These are phyloP conservation scores for Schizothecium vesticola DNA, from an alignment of 495 filamentous ascomycete species.

Conservation along the genomic window DNA sequence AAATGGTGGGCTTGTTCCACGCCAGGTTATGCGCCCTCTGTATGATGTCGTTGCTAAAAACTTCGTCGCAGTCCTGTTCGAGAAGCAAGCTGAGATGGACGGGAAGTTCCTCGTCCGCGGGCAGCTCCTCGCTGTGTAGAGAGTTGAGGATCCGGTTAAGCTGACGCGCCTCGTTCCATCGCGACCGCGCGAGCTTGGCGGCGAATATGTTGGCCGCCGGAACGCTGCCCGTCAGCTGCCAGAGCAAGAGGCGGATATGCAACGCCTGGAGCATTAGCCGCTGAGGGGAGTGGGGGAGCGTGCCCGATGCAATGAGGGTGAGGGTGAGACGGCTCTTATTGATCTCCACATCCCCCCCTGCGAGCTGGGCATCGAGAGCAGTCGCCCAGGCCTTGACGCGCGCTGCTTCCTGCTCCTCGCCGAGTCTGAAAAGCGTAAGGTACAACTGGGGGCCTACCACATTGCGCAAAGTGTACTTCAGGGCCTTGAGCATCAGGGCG, in stretches of 20 bases:
- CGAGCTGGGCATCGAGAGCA: conserved; percentile 88
- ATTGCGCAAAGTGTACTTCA: conserved; percentile 76
- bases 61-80: conserved; percentile 69
- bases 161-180: conserved; percentile 75
- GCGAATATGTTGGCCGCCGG: conserved; percentile 47
- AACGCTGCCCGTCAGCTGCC: conserved; percentile 53
- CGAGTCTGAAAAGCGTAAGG: conserved; percentile 70
- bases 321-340: conserved; percentile 81
- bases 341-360: conserved; percentile 88
- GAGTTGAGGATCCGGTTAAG: conserved; percentile 56
- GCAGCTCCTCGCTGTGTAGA: conserved; percentile 37
- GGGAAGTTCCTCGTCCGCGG: conserved; percentile 59
- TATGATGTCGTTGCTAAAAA: conserved; percentile 68
- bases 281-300: conserved; percentile 75
- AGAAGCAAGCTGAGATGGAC: conserved; percentile 69
- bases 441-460: conserved; percentile 71
- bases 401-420: conserved; percentile 78
- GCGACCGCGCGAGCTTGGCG: conserved; percentile 57
- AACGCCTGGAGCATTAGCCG: conserved; percentile 89
- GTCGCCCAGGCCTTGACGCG: conserved; percentile 92
- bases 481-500: conserved; percentile 69
- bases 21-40: conserved; percentile 88
- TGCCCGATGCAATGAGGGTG: conserved; percentile 83
- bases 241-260: conserved; percentile 82
- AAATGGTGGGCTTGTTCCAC: conserved; percentile 73